Percentiles rank a stretch among this genome's conserved stretches.
phyloP scores from a whole-genome alignment of 140 eudicot species.

The Bidens hawaiensis region DNA sequence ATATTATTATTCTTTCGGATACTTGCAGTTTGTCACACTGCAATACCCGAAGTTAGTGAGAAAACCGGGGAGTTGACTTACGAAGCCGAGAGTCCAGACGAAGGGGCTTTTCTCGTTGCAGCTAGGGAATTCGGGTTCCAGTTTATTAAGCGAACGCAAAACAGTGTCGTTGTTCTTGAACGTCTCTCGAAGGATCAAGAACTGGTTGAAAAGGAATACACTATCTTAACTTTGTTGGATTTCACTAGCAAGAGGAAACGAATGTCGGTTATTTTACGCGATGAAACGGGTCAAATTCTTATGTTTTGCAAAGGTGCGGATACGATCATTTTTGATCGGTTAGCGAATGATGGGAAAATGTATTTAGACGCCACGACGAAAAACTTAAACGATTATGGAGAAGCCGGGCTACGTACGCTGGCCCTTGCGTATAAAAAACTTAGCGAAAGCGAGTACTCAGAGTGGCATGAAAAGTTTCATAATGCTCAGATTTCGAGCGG shows the following conservation, averaged over 20 bases:
- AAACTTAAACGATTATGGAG: constrained; percentile 53
- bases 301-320: constrained; percentile 81
- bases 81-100: constrained; percentile 84
- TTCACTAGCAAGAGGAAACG: constrained; percentile 71
- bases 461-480: constrained; percentile 37
- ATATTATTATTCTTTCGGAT: constrained; percentile 53
- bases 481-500: constrained; percentile 45
- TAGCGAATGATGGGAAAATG: constrained; percentile 44
- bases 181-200: constrained; percentile 28
- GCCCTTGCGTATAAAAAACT: constrained; percentile 52
- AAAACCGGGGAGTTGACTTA: constrained; percentile 41
- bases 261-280: constrained; percentile 61
- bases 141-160: constrained; percentile 56
- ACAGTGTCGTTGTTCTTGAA: constrained; percentile 44
- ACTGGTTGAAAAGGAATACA: constrained; percentile 39
- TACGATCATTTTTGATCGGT: constrained; percentile 58
- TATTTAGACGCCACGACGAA: constrained; percentile 41
- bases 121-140: constrained; percentile 73
- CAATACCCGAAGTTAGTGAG: constrained; percentile 52
- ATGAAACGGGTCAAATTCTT: constrained; percentile 48
- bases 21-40: constrained; percentile 69
- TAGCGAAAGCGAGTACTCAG: constrained; percentile 32
- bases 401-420: constrained; percentile 64
- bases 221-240: constrained; percentile 53
- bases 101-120: constrained; percentile 63